Evolutionary conservation across 129 eudicot species (phyloP).

Genomic region (Saussurea involucrata): DNA sequence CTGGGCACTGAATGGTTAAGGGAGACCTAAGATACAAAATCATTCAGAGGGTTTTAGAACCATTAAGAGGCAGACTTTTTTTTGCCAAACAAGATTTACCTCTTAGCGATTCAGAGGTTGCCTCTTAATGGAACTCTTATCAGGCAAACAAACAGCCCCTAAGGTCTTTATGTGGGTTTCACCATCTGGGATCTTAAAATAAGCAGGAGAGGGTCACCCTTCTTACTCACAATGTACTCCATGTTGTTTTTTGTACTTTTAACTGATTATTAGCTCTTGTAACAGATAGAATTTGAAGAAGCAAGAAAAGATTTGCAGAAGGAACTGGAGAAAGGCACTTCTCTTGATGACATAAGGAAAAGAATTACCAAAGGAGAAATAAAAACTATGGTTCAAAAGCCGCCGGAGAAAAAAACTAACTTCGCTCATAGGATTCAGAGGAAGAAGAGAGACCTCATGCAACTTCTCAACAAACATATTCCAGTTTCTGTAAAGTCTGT

Average conservation of each 20-base stretch:
- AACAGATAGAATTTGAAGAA: constrained; percentile 67
- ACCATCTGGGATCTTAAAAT: not conserved
- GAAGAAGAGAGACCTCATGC: constrained; percentile 73
- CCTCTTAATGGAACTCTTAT: too few relatives aligned
- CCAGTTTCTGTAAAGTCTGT: constrained; percentile 31
- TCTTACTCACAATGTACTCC: not conserved
- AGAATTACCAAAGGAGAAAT: constrained; percentile 50
- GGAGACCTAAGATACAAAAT: too few relatives aligned
- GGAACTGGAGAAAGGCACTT: constrained; percentile 54
- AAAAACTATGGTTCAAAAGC: constrained; percentile 58
- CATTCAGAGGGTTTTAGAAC: too few relatives aligned
- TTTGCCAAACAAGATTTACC: too few relatives aligned
- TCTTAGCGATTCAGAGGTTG: too few relatives aligned
- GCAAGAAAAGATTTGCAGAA: constrained; percentile 54
- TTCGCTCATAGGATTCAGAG: constrained; percentile 55
- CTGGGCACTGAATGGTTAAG: too few relatives aligned
- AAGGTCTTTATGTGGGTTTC: not conserved
- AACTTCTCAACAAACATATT: constrained; percentile 57
- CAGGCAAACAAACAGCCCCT: too few relatives aligned
- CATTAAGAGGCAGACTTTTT: too few relatives aligned
- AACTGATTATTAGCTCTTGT: not conserved
- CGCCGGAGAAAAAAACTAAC: constrained; percentile 31
- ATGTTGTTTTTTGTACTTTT: not conserved
- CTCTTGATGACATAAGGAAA: constrained; percentile 48
- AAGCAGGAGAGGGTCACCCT: not conserved